phyloP scores from a whole-genome alignment of 805 yeast species.

The Candida mattraensis region DNA sequence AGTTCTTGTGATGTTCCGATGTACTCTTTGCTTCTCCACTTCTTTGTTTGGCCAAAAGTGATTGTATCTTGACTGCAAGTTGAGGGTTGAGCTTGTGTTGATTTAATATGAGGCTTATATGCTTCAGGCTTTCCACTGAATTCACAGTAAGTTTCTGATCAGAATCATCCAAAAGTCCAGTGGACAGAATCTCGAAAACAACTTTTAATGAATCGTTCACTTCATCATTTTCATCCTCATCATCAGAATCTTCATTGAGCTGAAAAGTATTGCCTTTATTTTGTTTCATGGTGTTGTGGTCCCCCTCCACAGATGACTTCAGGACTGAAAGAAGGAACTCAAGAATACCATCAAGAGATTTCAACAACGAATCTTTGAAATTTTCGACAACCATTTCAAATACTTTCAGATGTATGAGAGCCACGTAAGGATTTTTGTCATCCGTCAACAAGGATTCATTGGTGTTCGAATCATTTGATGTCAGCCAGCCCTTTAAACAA shows the following conservation, averaged over 20 bases:
- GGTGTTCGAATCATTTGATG: slow-evolving; percentile 10
- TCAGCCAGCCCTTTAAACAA: slow-evolving; percentile 63
- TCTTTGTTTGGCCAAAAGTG: slow-evolving; percentile 4
- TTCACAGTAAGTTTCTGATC: slow-evolving; percentile 9
- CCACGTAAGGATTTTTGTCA: slow-evolving; percentile 49
- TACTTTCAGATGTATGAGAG: slow-evolving; percentile 59
- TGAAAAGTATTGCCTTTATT: slow-evolving; percentile 6
- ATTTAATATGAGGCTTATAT: slow-evolving; percentile 14
- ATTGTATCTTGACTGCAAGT: slow-evolving; percentile 3
- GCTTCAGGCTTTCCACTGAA: slow-evolving; percentile 8
- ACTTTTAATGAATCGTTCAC: slow-evolving; percentile 34
- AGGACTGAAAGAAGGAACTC: slow-evolving; percentile 47
- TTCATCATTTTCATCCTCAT: slow-evolving; percentile 40
- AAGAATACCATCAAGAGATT: slow-evolving; percentile 58
- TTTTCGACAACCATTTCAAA: slow-evolving; percentile 60
- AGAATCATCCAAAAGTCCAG: slow-evolving; percentile 32
- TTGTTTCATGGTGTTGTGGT: background rate
- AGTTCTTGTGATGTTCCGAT: slow-evolving; percentile 34
- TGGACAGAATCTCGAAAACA: slow-evolving; percentile 38
- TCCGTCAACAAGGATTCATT: slow-evolving; percentile 20
- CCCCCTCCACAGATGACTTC: slow-evolving; percentile 12
- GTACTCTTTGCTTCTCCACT: slow-evolving; percentile 1
- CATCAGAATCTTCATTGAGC: slow-evolving; percentile 33
- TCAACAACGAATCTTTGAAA: slow-evolving; percentile 56
- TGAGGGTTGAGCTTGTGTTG: background rate